Conservation (phyloP, 2,329 filamentous ascomycete genomes). For the Botrytis tulipae region DNA sequence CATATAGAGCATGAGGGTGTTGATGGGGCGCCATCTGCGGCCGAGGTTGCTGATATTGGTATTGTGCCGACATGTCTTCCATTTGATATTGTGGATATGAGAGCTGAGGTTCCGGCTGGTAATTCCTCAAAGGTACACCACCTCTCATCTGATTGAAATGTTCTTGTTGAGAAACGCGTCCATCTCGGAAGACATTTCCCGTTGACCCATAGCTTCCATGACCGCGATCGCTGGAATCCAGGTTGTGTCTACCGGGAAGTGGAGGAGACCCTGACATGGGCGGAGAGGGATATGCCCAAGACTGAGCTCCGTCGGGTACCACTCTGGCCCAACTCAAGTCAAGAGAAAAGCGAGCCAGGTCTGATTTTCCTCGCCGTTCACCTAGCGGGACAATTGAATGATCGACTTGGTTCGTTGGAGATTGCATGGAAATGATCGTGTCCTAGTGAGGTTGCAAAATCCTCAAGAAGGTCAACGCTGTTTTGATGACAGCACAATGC, state of each 20-base stretch:
- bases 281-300: conserved; percentile 66
- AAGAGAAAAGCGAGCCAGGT: conserved; percentile 54
- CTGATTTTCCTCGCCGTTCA: conserved; percentile 57
- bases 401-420: conserved; percentile 46
- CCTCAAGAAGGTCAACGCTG: conserved; percentile 27
- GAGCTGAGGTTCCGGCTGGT: conserved; percentile 39
- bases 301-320: conserved; percentile 54
- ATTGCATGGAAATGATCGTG: conserved; percentile 52
- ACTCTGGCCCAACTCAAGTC: conserved; percentile 56
- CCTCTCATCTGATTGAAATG: conserved; percentile 30
- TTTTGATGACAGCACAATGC: conserved; percentile 25
- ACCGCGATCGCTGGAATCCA: conserved; percentile 55
- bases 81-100: conserved; percentile 32
- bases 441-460: conserved; percentile 22
- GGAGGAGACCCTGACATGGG: conserved; percentile 71
- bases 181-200: conserved; percentile 51
- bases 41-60: conserved; percentile 30
- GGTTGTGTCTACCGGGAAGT: conserved; percentile 56
- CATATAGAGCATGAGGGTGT: conserved; percentile 29
- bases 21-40: conserved; percentile 29
- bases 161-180: conserved; percentile 33
- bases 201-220: conserved; percentile 46
- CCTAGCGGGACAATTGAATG: conserved; percentile 47
- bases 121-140: conserved; percentile 41
- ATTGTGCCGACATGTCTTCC: conserved; percentile 30